A percentile compares a stretch with the other conserved stretches of the same genome.
These are phyloP conservation scores for Blumeria hordei DNA, from an alignment of 2,329 filamentous ascomycete species.

Conservation along the genomic window DNA sequence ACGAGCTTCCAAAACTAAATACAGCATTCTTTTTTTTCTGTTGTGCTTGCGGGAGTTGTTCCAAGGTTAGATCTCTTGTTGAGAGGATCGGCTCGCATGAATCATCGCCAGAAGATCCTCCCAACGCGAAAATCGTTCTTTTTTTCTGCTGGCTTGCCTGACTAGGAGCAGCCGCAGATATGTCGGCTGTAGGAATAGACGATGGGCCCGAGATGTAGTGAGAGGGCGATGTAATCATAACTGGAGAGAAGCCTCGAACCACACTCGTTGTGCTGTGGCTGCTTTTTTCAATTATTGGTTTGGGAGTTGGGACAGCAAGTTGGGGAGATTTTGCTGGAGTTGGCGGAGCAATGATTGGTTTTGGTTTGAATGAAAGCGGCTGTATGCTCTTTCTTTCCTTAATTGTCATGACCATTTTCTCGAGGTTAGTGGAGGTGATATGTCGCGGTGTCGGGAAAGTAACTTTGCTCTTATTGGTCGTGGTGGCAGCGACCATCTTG, in stretches of 20 bases:
- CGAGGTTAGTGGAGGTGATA: conserved; percentile 75
- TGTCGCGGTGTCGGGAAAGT: conserved; percentile 27
- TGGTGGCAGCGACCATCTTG: conserved; percentile 14
- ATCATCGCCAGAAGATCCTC: conserved; percentile 17
- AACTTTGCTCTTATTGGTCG: conserved; percentile 16
- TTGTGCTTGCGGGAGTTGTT: conserved; percentile 3
- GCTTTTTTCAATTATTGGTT: conserved; percentile 6
- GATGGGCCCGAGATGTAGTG: conserved; percentile 21
- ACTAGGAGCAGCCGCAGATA: conserved; percentile 22
- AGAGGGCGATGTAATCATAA: conserved; percentile 44
- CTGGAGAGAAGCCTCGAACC: conserved; percentile 67
- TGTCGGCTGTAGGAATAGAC: conserved; percentile 25
- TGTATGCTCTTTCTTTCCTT: conserved; percentile 55
- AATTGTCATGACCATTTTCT: conserved; percentile 85
- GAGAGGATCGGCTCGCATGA: conserved; percentile 14
- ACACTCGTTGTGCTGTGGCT: conserved; percentile 30
- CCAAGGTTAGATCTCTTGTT: conserved; percentile 7
- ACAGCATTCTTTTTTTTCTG: conserved; percentile 29
- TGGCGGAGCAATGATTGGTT: conserved; percentile 17
- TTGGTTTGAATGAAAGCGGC: conserved; percentile 22
- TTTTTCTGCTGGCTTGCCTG: conserved; percentile 36
- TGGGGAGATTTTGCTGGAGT: conserved; percentile 15
- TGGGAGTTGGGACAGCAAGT: conserved; percentile 10
- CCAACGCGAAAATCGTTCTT: conserved; percentile 26
- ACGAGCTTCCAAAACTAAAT: conserved; percentile 58